A percentile compares a stretch with the other conserved stretches of the same genome.
Evolutionary conservation across 768 basidiomycete genomes (phyloP).

Genomic region (Clitopilus hobsonii): DNA sequence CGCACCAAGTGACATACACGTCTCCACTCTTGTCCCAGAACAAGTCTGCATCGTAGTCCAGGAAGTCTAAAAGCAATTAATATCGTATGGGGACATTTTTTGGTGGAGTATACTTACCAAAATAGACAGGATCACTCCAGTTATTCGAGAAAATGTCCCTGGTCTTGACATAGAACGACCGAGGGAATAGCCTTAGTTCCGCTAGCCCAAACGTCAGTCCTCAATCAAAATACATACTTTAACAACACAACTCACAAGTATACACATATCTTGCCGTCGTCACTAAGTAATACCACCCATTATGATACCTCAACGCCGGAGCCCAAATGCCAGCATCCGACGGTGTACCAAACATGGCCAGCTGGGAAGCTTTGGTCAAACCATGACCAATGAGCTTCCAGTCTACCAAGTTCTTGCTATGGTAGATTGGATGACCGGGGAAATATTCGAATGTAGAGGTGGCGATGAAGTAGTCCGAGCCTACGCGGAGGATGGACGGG

Average conservation of each 20-base stretch:
- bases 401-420: slow-evolving; percentile 29
- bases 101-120: slow-evolving; percentile 17
- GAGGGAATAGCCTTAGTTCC: slow-evolving; percentile 31
- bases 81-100: too few relatives aligned
- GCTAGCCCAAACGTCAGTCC: slow-evolving; percentile 14
- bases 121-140: slow-evolving; percentile 38
- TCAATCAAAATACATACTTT: not conserved
- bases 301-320: slow-evolving; percentile 29
- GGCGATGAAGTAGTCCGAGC: slow-evolving; percentile 31
- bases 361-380: slow-evolving; percentile 28
- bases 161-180: slow-evolving; percentile 34
- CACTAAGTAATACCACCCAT: slow-evolving; percentile 28
- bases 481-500: slow-evolving; percentile 33
- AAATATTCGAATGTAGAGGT: slow-evolving; percentile 36
- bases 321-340: slow-evolving; percentile 35
- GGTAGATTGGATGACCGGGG: slow-evolving; percentile 38
- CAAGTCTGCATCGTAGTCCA: slow-evolving; percentile 36
- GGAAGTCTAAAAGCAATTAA: slow-evolving; percentile 19
- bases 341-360: slow-evolving; percentile 31
- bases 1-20: slow-evolving; percentile 33
- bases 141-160: slow-evolving; percentile 31
- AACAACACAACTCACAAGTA: slow-evolving; percentile 20
- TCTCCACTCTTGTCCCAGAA: slow-evolving; percentile 37
- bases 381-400: slow-evolving; percentile 36
- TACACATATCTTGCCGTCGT: slow-evolving; percentile 35